Evolutionary conservation across 352 stramenopile genomes (phyloP).

Genomic region (Globisporangium abappressorium): DNA sequence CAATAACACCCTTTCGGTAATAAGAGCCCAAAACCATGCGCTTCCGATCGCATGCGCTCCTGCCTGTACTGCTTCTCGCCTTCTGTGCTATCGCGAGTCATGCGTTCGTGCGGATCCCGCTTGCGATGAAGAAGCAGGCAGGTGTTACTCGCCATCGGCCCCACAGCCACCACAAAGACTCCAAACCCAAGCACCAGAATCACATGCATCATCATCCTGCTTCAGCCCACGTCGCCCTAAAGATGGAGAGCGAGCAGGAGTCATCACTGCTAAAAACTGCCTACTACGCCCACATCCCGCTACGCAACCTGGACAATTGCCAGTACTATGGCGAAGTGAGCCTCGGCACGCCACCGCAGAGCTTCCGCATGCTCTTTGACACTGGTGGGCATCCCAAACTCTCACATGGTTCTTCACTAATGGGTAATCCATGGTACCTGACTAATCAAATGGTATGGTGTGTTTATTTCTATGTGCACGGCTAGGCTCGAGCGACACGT

Average conservation of each 20-base stretch:
- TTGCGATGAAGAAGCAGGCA: conserved; percentile 4
- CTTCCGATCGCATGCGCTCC: not conserved
- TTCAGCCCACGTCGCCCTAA: not conserved
- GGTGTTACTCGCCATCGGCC: not conserved
- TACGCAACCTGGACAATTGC: conserved; percentile 26
- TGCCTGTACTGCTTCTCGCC: not conserved
- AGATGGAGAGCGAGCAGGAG: conserved; percentile 9
- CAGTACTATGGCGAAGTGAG: conserved; percentile 27
- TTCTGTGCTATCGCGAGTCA: not conserved
- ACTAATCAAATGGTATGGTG: not conserved
- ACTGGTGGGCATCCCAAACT: conserved; percentile 15
- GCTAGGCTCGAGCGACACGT: conserved; percentile 37
- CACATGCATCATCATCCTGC: not conserved
- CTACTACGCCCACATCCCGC: conserved; percentile 16
- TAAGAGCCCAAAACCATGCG: not conserved
- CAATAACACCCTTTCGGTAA: not conserved
- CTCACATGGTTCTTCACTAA: not conserved
- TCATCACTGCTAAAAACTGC: not conserved
- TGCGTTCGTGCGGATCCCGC: conserved; percentile 15
- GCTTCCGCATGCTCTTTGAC: conserved; percentile 33
- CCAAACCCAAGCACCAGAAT: not conserved
- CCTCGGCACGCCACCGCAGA: conserved; percentile 35
- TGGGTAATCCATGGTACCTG: not conserved
- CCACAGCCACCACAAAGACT: not conserved
- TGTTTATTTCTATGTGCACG: not conserved